These are phyloP conservation scores for Sordariomycetes sp. DNA, from an alignment of 2,329 filamentous ascomycete genomes.

Conservation along the genomic window DNA sequence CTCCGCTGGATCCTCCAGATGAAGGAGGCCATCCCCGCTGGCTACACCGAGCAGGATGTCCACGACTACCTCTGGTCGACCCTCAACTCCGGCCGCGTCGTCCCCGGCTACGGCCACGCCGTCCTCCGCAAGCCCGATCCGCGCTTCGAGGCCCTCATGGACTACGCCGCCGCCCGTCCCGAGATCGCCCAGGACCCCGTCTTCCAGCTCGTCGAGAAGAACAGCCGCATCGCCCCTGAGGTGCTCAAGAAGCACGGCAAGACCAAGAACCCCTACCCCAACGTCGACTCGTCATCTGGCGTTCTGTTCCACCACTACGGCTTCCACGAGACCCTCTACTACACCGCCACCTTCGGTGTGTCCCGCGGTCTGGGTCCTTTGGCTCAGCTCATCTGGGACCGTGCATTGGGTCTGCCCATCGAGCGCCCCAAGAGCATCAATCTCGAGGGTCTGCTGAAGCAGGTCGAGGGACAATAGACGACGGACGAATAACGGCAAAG, in stretches of 20 bases:
- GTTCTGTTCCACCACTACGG: constrained; percentile 98
- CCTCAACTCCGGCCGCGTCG: constrained; percentile 86
- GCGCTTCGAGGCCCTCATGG: constrained; percentile 92
- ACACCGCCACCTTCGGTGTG: constrained; percentile 65
- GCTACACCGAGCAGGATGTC: constrained; percentile 73
- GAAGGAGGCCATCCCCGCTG: constrained; percentile 75
- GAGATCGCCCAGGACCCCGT: constrained; percentile 82
- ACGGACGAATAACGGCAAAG: neutral
- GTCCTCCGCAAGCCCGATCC: constrained; percentile 96
- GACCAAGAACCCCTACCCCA: constrained; percentile 96
- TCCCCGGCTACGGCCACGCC: constrained; percentile 91
- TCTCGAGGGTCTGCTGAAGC: constrained; percentile 72
- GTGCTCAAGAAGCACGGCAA: constrained; percentile 94
- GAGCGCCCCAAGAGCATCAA: constrained; percentile 98
- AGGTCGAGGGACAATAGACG: constrained; percentile 38
- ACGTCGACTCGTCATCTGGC: constrained; percentile 88
- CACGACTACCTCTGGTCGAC: constrained; percentile 87
- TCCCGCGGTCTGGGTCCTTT: constrained; percentile 73
- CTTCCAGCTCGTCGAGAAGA: constrained; percentile 89
- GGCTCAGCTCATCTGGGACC: constrained; percentile 93
- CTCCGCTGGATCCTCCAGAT: constrained; percentile 95
- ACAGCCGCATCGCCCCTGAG: constrained; percentile 80
- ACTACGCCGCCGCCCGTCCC: constrained; percentile 77
- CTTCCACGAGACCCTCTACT: constrained; percentile 95
- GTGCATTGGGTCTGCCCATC: constrained; percentile 86